Evolutionary conservation across 2,329 filamentous ascomycete species (phyloP), one percentile per base, ranked within the genome.

Genomic region (Elsinoe australis): DNA sequence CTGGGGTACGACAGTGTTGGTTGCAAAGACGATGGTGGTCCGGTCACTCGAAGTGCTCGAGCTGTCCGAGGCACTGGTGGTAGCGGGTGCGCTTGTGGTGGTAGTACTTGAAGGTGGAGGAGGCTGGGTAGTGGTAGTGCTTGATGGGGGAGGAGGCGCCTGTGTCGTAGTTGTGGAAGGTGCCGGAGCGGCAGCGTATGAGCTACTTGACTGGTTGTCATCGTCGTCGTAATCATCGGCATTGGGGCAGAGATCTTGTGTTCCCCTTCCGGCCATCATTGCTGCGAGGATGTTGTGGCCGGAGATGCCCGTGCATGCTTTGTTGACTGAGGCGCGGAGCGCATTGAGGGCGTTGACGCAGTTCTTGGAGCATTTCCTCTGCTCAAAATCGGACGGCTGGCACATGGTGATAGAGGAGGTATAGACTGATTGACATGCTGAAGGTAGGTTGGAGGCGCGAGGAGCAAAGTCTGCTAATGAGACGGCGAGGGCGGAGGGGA

Each of bases 391-490:
- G 14, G 52, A 51, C 8, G 59, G 52, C 0, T 49, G 51, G 56
- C 71, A 74, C 29, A 64, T 66, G 6, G 59, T 44, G 49, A 74
- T 71, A 6, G 56, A 47, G 10, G 60, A 50, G 21, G 57, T 65
- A 61, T 74, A 74, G 21, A 68, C 61, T 5, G 53, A 52, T 33
- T 65, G 48, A 54, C 71, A 73, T 17, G 54, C 46, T 10, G 55
- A 31, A 3, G 67, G 64, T 4, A 72, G 64, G 49, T 64, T 60
- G 5, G 63, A 57, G 53, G 68, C 61, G 29, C 63, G 61, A 15
- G 69, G 69, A 1, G 62, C 63, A 56, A 73, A 73, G 56, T 69
- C 67, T 21, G 64, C 58, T 29, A 73, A 67, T 17, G 65, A 64
- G 32, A 71, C 66, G n/a, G 68, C 59, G 35, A 58, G 49, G 14